Conservation (phyloP, 2,329 filamentous ascomycete genomes). For the Thelonectria discophora region DNA sequence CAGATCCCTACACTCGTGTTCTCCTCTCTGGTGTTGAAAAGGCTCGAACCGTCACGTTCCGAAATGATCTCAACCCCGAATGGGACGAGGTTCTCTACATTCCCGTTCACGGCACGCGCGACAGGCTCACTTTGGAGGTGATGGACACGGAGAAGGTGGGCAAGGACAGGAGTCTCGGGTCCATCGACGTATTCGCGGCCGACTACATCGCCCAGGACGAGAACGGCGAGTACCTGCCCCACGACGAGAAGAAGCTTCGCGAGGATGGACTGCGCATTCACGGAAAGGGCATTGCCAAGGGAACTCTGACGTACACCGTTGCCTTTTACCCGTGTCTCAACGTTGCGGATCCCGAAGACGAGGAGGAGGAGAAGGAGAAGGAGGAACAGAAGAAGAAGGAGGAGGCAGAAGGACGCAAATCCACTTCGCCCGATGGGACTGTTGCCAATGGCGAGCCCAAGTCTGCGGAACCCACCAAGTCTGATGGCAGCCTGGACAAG, state of each 20-base stretch:
- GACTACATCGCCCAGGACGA: conserved; percentile 84
- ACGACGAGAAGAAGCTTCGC: conserved; percentile 77
- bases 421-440: conserved; percentile 21
- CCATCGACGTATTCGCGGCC: conserved; percentile 77
- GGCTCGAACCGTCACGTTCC: conserved; percentile 91
- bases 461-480: conserved; percentile 53
- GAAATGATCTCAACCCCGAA: conserved; percentile 93
- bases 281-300: conserved; percentile 78
- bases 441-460: conserved; percentile 26
- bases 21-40: conserved; percentile 90
- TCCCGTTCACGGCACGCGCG: conserved; percentile 83
- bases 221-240: conserved; percentile 79
- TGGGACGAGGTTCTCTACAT: conserved; percentile 97
- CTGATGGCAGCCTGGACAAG: conserved; percentile 51
- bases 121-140: conserved; percentile 88
- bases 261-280: conserved; percentile 77
- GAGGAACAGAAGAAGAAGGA: conserved; percentile 39
- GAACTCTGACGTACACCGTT: conserved; percentile 80
- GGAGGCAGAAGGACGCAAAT: conserved; percentile 9
- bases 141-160: conserved; percentile 96
- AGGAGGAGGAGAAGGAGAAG: conserved; percentile 65
- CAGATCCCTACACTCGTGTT: conserved; percentile 91
- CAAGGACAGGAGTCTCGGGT: conserved; percentile 87
- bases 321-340: conserved; percentile 92
- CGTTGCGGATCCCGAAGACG: conserved; percentile 88